Percentiles rank a stretch among this genome's conserved stretches.
phyloP scores from a whole-genome alignment of 306 rosid species.

The Cucumis cinereus region DNA sequence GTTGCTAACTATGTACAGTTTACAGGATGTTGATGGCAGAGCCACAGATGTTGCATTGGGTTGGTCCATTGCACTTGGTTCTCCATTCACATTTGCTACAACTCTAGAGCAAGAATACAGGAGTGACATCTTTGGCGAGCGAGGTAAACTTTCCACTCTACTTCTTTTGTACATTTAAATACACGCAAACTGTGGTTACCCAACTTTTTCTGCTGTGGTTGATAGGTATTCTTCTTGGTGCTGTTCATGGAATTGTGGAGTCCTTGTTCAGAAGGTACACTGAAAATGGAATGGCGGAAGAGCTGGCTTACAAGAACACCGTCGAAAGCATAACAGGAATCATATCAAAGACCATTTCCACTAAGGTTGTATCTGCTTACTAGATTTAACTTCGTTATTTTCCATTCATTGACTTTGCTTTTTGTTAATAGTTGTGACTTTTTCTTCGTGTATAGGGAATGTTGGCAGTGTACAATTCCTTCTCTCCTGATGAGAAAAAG shows the following conservation, averaged over 20 bases:
- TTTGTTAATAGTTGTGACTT: not conserved
- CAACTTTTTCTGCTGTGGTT: slow-evolving; percentile 16
- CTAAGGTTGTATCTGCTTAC: slow-evolving; percentile 42
- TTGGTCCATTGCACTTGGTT: slow-evolving; percentile 98
- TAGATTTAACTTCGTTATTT: not conserved
- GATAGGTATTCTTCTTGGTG: slow-evolving; percentile 91
- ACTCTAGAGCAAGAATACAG: slow-evolving; percentile 89
- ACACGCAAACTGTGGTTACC: not conserved
- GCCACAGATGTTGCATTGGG: slow-evolving; percentile 94
- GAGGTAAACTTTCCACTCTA: slow-evolving; percentile 33
- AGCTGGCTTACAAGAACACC: slow-evolving; percentile 85
- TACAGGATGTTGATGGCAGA: slow-evolving; percentile 90
- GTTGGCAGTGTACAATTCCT: slow-evolving; percentile 70
- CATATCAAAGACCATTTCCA: slow-evolving; percentile 71
- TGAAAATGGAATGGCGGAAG: slow-evolving; percentile 81
- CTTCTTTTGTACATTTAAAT: not conserved
- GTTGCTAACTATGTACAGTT: not conserved
- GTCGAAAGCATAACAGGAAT: slow-evolving; percentile 84
- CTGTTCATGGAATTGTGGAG: slow-evolving; percentile 95
- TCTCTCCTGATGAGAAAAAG: slow-evolving; percentile 62
- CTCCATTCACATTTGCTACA: slow-evolving; percentile 94
- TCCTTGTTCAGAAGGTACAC: slow-evolving; percentile 87
- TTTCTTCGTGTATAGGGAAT: slow-evolving; percentile 45
- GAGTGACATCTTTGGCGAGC: slow-evolving; percentile 96
- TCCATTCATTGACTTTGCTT: not conserved